Base-by-base conservation (phyloP, 108 stramenopile genomes). In the Cyclotella baltica region DNA sequence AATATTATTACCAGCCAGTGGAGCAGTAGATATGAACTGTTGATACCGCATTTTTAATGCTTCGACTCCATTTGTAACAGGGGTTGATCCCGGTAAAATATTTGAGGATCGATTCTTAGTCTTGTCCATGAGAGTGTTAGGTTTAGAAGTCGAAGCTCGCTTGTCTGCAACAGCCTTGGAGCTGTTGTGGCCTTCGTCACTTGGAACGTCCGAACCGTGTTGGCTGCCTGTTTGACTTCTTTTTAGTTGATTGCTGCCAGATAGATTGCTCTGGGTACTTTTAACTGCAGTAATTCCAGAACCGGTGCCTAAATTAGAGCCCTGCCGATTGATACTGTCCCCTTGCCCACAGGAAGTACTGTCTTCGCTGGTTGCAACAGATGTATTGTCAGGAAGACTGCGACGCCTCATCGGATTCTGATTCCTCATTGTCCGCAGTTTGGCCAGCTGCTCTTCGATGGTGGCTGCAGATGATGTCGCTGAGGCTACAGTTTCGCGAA, bases 11-110 rank as follows among this genome's bases (percentile, higher is more conserved):
- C 6, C 55, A 2, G 6, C 40, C 13, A 23, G 23, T 4, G 25
- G 25, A 16, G 59, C 31, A 30, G 59, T 15, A 16, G 59, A 61
- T 61, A 61, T 61, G 0, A 61, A 34, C 34, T 61, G 31, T 34
- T 61, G 59, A 33, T 61, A 61, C 33, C 34, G 31, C 33, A 34
- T 34, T 15, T n/a, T 61, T 15, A 61, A 61, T 61, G 59, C 30
- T 16, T 16, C 59, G 16, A 61, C 33, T 25, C 55, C 55, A 25
- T 25, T 27, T 1, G 5, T 0, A 55, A 55, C 23, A 55, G 55
- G 22, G 51, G 19, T 52, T 52, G 51, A n/a, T n/a, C n/a, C n/a
- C n/a, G n/a, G n/a, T n/a, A n/a, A n/a, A n/a, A n/a, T n/a, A n/a
- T n/a, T n/a, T n/a, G n/a, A n/a, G n/a, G n/a, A n/a, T n/a, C n/a